phyloP scores from a whole-genome alignment of 805 yeast genomes.

The Pichia membranifaciens region DNA sequence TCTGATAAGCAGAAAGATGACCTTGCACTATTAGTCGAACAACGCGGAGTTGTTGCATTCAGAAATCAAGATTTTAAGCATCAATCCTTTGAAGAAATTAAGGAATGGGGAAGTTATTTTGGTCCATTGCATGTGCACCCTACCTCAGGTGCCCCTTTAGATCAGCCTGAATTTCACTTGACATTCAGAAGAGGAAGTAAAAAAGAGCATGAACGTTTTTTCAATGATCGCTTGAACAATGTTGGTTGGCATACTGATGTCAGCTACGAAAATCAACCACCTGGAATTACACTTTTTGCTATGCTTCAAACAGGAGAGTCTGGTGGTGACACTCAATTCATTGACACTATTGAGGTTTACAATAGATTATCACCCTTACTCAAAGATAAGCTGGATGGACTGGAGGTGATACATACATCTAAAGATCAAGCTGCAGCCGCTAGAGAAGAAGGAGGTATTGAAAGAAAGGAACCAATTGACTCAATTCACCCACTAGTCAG shows the following conservation, averaged over 20 bases:
- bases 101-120: slow-evolving; percentile 54
- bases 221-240: slow-evolving; percentile 33
- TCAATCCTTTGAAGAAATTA: slow-evolving; percentile 42
- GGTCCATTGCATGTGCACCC: slow-evolving; percentile 73
- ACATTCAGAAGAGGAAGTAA: slow-evolving; percentile 47
- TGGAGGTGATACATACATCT: slow-evolving; percentile 66
- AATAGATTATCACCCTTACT: slow-evolving; percentile 63
- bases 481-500: slow-evolving; percentile 66
- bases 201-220: slow-evolving; percentile 33
- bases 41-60: slow-evolving; percentile 63
- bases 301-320: slow-evolving; percentile 54
- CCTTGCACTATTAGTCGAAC: slow-evolving; percentile 61
- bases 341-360: slow-evolving; percentile 65
- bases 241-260: slow-evolving; percentile 69
- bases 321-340: slow-evolving; percentile 79
- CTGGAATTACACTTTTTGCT: slow-evolving; percentile 64
- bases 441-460: slow-evolving; percentile 50
- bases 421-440: slow-evolving; percentile 63
- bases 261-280: slow-evolving; percentile 68
- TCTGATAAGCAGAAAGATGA: slow-evolving; percentile 56
- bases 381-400: slow-evolving; percentile 50
- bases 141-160: slow-evolving; percentile 63
- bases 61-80: slow-evolving; percentile 61
- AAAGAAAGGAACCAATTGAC: slow-evolving; percentile 57
- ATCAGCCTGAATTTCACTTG: slow-evolving; percentile 55